Evolutionary conservation across 305 asterid genomes (phyloP), one percentile per base, ranked within the genome.

Genomic region (Fraxinus nigra): DNA sequence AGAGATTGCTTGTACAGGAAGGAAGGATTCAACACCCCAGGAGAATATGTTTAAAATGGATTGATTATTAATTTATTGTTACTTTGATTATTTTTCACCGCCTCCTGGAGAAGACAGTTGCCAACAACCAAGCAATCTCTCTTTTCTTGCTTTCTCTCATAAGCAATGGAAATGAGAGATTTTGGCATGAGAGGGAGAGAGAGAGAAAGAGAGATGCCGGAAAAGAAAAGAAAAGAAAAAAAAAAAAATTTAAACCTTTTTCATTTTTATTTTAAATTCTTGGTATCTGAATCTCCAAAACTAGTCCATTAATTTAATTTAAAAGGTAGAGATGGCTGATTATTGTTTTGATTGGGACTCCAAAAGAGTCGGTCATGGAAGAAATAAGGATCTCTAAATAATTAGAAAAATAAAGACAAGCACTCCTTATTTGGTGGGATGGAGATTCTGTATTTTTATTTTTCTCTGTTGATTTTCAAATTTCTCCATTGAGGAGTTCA

Each of bases 331-430:
- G 65, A 5, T n/a, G 10, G 10, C 65, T n/a, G 10, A 1, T 46
- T 22, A 10, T n/a, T 69, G 20, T 75, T 76, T 34, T 46, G 35
- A 38, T 10, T 82, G 59, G 69, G 78, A 85, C 65, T 70, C 82
- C 92, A 84, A 79, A 48, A 87, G 85, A 91, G 81, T 26, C 89
- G 93, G 92, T 79, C 85, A n/a, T 80, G 69, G 76, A 85, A 83
- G 43, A 35, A 65, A 86, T 80, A 82, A 75, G 82, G 85, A 82
- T 91, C 91, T 88, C 90, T 81, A 84, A 61, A 89, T 80, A 75
- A 61, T 80, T 72, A 65, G 80, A n/a, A 74, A 76, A 76, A 28
- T 30, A 67, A 67, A 67, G 38, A 67, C 75, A 30, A 67, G 75
- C 75, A 34, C 18, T 67, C 75, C 75, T 28, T 67, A 5, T 67